Evolutionary conservation across 2,329 filamentous ascomycete genomes (phyloP).

Genomic region (Colletotrichum agaves): DNA sequence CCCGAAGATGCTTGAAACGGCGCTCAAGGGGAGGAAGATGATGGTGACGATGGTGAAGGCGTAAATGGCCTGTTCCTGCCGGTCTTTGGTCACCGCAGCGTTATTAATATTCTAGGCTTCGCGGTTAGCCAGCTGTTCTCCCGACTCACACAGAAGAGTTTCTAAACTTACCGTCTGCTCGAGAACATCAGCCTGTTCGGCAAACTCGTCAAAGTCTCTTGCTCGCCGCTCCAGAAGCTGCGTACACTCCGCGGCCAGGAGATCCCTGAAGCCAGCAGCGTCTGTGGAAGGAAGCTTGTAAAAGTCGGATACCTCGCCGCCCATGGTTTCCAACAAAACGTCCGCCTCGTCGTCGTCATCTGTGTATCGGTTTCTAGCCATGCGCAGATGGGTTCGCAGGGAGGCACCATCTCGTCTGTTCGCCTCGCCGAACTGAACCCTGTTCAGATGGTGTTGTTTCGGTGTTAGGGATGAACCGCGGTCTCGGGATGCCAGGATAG

Average conservation of each 20-base stretch:
- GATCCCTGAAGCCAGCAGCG: constrained; percentile 38
- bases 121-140: not conserved
- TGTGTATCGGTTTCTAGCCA: constrained; percentile 14
- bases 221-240: constrained; percentile 50
- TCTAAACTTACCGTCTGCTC: constrained; percentile 42
- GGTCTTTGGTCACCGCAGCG: constrained; percentile 54
- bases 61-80: constrained; percentile 60
- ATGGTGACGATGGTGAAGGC: constrained; percentile 62
- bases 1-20: constrained; percentile 61
- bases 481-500: constrained; percentile 38
- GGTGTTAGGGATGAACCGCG: not conserved
- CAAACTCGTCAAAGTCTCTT: constrained; percentile 45
- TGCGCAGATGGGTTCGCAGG: constrained; percentile 24
- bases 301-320: constrained; percentile 36
- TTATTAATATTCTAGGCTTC: constrained; percentile 46
- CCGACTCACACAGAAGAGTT: not conserved
- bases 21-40: constrained; percentile 58
- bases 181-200: constrained; percentile 41
- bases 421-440: constrained; percentile 33
- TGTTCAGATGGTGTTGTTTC: constrained; percentile 38
- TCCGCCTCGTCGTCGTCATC: constrained; percentile 19
- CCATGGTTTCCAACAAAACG: constrained; percentile 15
- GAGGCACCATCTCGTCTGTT: not conserved
- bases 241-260: constrained; percentile 53
- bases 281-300: constrained; percentile 37